Percentiles rank a stretch among this genome's conserved stretches.
phyloP scores from a whole-genome alignment of 2,329 filamentous ascomycete species.

The Thelonectria blattea region DNA sequence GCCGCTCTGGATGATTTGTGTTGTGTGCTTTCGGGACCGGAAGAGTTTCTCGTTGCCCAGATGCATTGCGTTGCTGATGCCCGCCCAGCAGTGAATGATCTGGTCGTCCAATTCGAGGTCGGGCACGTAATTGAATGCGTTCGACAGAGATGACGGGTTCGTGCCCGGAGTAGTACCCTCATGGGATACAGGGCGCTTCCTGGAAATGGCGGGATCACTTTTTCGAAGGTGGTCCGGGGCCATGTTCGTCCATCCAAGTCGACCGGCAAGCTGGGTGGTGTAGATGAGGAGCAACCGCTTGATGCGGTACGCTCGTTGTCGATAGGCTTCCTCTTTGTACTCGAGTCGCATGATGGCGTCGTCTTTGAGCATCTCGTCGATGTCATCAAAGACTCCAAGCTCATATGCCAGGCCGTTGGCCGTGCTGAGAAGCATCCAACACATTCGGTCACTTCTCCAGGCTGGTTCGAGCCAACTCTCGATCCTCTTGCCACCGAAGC shows the following conservation, averaged over 20 bases:
- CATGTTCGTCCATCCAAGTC: constrained; percentile 93
- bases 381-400: constrained; percentile 92
- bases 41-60: constrained; percentile 89
- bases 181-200: constrained; percentile 55
- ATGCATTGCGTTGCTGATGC: constrained; percentile 92
- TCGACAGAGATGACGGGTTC: constrained; percentile 61
- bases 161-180: constrained; percentile 68
- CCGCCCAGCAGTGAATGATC: constrained; percentile 88
- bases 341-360: constrained; percentile 66
- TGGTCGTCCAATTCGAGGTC: constrained; percentile 71
- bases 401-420: constrained; percentile 91
- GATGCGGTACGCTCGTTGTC: constrained; percentile 79
- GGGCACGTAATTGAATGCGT: constrained; percentile 69
- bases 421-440: constrained; percentile 95
- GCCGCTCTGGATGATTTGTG: constrained; percentile 84
- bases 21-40: constrained; percentile 83
- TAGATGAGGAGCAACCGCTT: constrained; percentile 89
- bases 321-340: constrained; percentile 77
- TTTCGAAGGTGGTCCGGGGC: constrained; percentile 72
- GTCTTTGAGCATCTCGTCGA: constrained; percentile 71
- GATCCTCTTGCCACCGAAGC: constrained; percentile 82
- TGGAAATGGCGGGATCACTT: constrained; percentile 61
- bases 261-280: constrained; percentile 89
- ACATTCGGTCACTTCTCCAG: constrained; percentile 94
- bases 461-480: constrained; percentile 97